These are phyloP conservation scores for Suillus discolor DNA, from an alignment of 768 basidiomycete genomes.

Conservation along the genomic window DNA sequence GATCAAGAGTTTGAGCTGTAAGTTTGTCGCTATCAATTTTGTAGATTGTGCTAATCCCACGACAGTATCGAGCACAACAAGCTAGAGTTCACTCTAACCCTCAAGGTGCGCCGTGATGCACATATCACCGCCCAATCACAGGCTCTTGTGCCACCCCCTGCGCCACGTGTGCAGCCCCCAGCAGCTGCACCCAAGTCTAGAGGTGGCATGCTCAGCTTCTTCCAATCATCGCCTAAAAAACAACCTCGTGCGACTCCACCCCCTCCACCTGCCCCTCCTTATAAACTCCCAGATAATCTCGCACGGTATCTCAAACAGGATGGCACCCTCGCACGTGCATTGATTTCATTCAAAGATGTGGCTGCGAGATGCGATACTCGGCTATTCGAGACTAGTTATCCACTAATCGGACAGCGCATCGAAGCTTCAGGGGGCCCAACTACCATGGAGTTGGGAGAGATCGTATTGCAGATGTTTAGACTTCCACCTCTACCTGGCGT, in stretches of 20 bases:
- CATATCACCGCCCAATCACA: constrained; percentile 83
- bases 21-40: constrained; percentile 29
- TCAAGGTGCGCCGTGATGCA: constrained; percentile 85
- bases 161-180: constrained; percentile 42
- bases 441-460: constrained; percentile 80
- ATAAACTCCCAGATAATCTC: constrained; percentile 69
- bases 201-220: constrained; percentile 73
- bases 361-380: constrained; percentile 81
- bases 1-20: constrained; percentile 93
- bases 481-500: constrained; percentile 89
- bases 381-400: constrained; percentile 81
- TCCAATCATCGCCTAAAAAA: constrained; percentile 73
- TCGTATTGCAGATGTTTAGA: constrained; percentile 88
- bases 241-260: constrained; percentile 51
- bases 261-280: constrained; percentile 37
- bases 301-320: constrained; percentile 83
- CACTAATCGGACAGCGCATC: constrained; percentile 74
- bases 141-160: constrained; percentile 53
- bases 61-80: constrained; percentile 89
- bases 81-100: constrained; percentile 88
- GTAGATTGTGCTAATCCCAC: not conserved
- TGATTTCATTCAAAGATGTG: constrained; percentile 88
- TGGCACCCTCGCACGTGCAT: constrained; percentile 85
- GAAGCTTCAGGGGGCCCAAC: constrained; percentile 55
- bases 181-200: constrained; percentile 58